A percentile compares a stretch with the other conserved stretches of the same genome.
These are phyloP conservation scores for Penicillium robsamsonii DNA, from an alignment of 495 filamentous ascomycete genomes.

Conservation along the genomic window DNA sequence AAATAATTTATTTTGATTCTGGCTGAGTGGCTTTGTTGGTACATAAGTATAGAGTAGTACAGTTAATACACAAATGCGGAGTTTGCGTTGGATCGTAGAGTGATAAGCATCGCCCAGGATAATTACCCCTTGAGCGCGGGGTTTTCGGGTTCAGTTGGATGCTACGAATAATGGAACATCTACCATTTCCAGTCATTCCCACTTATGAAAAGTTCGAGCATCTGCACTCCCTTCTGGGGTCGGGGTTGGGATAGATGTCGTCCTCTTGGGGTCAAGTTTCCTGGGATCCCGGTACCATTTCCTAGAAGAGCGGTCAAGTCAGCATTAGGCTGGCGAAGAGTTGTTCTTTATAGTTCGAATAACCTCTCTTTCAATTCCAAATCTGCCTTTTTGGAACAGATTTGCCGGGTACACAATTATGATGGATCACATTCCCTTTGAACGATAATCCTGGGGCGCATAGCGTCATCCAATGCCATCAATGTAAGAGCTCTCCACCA, in stretches of 20 bases:
- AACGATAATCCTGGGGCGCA: slow-evolving; percentile 5
- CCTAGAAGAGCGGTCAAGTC: neutral
- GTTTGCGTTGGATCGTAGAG: neutral
- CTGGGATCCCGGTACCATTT: neutral
- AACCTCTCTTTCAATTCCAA: neutral
- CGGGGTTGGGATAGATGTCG: neutral
- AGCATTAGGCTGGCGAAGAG: neutral
- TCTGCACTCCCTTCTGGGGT: neutral
- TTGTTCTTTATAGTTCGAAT: neutral
- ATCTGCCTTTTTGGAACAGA: neutral
- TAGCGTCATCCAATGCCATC: slow-evolving; percentile 18
- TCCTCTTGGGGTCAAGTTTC: neutral
- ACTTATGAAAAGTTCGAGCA: neutral
- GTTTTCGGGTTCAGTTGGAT: neutral
- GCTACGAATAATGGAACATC: neutral
- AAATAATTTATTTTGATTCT: neutral
- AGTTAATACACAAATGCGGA: too few relatives aligned
- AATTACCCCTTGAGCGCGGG: neutral
- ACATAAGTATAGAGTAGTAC: neutral
- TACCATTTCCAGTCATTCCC: neutral
- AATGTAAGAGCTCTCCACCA: slow-evolving; percentile 10
- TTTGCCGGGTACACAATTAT: neutral
- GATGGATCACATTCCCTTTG: neutral
- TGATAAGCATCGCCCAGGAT: neutral
- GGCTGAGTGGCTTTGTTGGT: neutral